These are phyloP conservation scores for Nannochloris sp. DNA, from an alignment of 139 green algal genomes.

Conservation along the genomic window DNA sequence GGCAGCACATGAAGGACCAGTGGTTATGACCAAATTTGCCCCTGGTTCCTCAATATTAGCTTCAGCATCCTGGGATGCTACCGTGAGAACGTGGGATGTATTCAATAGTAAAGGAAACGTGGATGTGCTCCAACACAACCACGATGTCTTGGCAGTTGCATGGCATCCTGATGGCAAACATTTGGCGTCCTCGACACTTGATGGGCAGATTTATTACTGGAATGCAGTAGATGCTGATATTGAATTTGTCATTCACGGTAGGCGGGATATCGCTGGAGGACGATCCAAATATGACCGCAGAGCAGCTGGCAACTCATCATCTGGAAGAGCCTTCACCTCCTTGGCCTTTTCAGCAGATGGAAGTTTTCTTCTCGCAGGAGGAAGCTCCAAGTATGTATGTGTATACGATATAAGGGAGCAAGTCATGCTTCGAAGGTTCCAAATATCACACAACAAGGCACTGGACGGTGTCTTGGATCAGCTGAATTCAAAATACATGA, in stretches of 20 bases:
- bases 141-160: slow-evolving; percentile 88
- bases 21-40: slow-evolving; percentile 75
- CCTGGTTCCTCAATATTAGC: slow-evolving; percentile 60
- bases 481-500: slow-evolving; percentile 84
- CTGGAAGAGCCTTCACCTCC: slow-evolving; percentile 70
- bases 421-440: slow-evolving; percentile 83
- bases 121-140: slow-evolving; percentile 76
- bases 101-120: slow-evolving; percentile 60
- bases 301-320: slow-evolving; percentile 51
- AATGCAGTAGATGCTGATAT: slow-evolving; percentile 71
- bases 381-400: slow-evolving; percentile 77
- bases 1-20: slow-evolving; percentile 82
- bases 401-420: slow-evolving; percentile 90
- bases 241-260: slow-evolving; percentile 69
- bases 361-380: slow-evolving; percentile 73
- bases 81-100: slow-evolving; percentile 80
- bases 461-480: slow-evolving; percentile 89
- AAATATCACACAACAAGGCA: slow-evolving; percentile 62
- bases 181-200: slow-evolving; percentile 77
- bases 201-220: slow-evolving; percentile 91
- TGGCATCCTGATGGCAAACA: slow-evolving; percentile 80
- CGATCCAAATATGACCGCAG: slow-evolving; percentile 59
- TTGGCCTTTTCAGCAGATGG: slow-evolving; percentile 87
- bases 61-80: slow-evolving; percentile 80
- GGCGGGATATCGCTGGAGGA: slow-evolving; percentile 80